phyloP scores from a whole-genome alignment of 2,329 filamentous ascomycete genomes.

The Chlorencoelia australis region DNA sequence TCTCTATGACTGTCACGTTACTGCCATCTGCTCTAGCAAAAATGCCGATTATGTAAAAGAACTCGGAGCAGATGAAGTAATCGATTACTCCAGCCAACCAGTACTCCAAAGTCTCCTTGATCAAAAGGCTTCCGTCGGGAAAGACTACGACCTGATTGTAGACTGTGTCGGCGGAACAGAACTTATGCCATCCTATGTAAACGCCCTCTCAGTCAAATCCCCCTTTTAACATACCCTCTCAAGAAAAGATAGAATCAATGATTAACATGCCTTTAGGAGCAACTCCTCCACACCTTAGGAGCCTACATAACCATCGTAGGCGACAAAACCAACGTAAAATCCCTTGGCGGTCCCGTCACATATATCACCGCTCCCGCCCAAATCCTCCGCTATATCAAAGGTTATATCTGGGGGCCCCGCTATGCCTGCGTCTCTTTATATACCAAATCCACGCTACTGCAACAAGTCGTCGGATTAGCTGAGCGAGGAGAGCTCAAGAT shows the following conservation, averaged over 20 bases:
- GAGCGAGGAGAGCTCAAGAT: constrained; percentile 9
- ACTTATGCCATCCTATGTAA: constrained; percentile 17
- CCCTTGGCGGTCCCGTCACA: constrained; percentile 20
- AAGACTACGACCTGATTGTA: constrained; percentile 18
- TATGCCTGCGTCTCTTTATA: constrained; percentile 19
- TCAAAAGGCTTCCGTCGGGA: background rate
- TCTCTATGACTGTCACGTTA: constrained; percentile 22
- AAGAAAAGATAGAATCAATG: too few species aligned
- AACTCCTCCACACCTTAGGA: constrained; percentile 18
- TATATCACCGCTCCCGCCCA: constrained; percentile 20
- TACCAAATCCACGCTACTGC: constrained; percentile 4
- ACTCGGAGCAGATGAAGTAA: constrained; percentile 21
- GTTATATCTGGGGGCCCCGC: constrained; percentile 22
- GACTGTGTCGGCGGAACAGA: constrained; percentile 30
- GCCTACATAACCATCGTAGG: constrained; percentile 26
- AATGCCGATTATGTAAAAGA: constrained; percentile 20
- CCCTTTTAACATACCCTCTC: constrained; percentile 1
- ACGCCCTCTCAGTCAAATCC: background rate
- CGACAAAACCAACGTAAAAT: constrained; percentile 20
- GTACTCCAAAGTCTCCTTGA: constrained; percentile 13
- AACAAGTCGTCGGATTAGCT: constrained; percentile 5
- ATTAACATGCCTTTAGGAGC: constrained; percentile 7
- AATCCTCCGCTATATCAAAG: constrained; percentile 20
- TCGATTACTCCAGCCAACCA: constrained; percentile 21
- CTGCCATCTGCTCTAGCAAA: constrained; percentile 21